Percentiles rank a stretch among this genome's conserved stretches.
Evolutionary conservation across 345 rosid species (phyloP).

Genomic region (Streptanthus diversifolius): DNA sequence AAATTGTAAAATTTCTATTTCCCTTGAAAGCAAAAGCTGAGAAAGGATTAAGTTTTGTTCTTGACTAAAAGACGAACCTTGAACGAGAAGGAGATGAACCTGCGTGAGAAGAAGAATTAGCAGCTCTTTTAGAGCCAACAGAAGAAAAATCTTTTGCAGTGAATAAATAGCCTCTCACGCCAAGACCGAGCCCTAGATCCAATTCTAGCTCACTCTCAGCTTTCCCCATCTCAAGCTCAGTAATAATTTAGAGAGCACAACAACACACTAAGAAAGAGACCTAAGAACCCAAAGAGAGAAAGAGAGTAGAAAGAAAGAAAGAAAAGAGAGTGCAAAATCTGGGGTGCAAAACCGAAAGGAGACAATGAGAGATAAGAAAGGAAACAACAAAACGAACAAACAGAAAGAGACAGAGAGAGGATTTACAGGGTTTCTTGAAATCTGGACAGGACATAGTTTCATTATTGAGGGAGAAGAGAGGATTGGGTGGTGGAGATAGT

Average conservation of each 20-base stretch:
- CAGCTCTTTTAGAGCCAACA: constrained; percentile 63
- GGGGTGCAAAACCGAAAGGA: no score
- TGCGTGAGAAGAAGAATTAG: constrained; percentile 58
- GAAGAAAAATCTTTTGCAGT: constrained; percentile 78
- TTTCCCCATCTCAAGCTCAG: constrained; percentile 44
- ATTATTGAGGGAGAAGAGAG: constrained; percentile 16
- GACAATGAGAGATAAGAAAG: constrained; percentile 24
- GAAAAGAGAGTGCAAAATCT: background rate
- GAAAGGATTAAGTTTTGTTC: background rate
- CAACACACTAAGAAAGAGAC: constrained; percentile 8
- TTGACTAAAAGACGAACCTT: constrained; percentile 40
- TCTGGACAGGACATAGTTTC: constrained; percentile 24
- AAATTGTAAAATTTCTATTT: background rate
- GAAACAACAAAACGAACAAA: constrained; percentile 22
- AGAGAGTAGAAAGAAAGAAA: constrained; percentile 1
- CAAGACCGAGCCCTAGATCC: constrained; percentile 67
- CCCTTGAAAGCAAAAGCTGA: constrained; percentile 1
- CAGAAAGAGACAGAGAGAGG: constrained; percentile 36
- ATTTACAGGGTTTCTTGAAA: constrained; percentile 32
- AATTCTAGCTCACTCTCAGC: constrained; percentile 61
- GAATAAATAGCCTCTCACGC: constrained; percentile 72
- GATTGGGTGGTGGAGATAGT: constrained; percentile 56
- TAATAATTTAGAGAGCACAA: constrained; percentile 37
- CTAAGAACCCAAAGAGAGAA: background rate
- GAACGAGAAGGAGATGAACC: constrained; percentile 59